phyloP scores from a whole-genome alignment of 2,329 filamentous ascomycete species.

The Verticillium albo-atrum region DNA sequence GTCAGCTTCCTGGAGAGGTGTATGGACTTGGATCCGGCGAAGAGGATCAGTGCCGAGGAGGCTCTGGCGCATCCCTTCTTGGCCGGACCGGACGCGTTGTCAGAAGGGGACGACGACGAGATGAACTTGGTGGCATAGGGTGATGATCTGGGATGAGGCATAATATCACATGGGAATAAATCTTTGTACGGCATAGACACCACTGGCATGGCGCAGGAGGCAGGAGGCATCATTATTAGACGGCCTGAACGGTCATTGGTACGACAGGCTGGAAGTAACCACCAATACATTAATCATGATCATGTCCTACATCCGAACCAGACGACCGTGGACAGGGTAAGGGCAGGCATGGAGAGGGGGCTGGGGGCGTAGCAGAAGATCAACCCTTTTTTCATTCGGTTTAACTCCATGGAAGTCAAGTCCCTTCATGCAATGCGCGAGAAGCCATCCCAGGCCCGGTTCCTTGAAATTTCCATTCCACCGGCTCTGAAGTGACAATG shows the following conservation, averaged over 20 bases:
- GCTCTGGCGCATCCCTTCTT: conserved; percentile 72
- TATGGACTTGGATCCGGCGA: conserved; percentile 71
- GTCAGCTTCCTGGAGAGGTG: conserved; percentile 68
- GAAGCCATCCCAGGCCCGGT: conserved; percentile 10
- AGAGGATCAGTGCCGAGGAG: conserved; percentile 69
- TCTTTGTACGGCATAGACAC: background rate
- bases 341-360: background rate
- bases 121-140: conserved; percentile 42
- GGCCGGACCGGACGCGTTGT: conserved; percentile 15
- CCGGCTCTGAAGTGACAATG: conserved; percentile 8
- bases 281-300: background rate
- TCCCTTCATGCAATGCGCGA: conserved; percentile 13
- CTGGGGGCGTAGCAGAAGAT: conserved; percentile 3
- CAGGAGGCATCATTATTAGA: background rate
- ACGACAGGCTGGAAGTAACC: background rate
- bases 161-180: background rate
- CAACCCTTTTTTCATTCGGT: conserved; percentile 15
- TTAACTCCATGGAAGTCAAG: conserved; percentile 10
- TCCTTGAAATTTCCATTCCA: conserved; percentile 7
- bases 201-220: background rate
- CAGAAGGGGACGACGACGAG: conserved; percentile 43
- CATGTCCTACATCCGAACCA: background rate
- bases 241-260: background rate
- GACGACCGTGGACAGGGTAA: too few relatives aligned
- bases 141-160: background rate